Evolutionary conservation across 495 filamentous ascomycete species (phyloP), one percentile per base, ranked within the genome.

Genomic region (Neurospora sp.): DNA sequence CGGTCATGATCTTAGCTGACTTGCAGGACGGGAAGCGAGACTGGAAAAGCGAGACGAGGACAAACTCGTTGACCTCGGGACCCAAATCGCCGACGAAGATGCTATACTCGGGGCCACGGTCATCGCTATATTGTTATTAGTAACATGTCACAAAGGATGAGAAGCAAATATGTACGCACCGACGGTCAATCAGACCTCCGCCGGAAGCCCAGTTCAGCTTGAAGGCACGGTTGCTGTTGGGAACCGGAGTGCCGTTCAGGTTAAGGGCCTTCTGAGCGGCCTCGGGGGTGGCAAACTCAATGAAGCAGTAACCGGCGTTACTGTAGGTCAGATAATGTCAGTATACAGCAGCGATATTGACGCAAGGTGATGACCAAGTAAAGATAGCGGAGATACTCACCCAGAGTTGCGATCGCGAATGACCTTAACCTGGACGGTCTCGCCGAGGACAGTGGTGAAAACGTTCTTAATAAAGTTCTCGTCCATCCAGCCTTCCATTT

Each of bases 1-100:
- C 96, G 59, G 96, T 97, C 96, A 99, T 99, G 83, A 99, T 99
- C 87, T 99, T 99, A 73, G 96, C 96, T 10, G 94, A 97, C 85
- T 98, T 98, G 92, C 96, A 98, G 6, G 93, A 96, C 1, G 92
- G 93, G 86, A 96, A 99, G 41, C 94, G 92, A 75, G 89, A 90
- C 82, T 99, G 96, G 87, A 99, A 99, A 70, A 99, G 90, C 4
- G 94, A 96, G 61, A 98, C 94, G 39, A 99, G 88, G 44, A 97
- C 96, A 75, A 97, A 98, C 87, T 99, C 96, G 81, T 98, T 99
- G 76, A 99, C 96, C 83, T 99, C 96, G 0, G 97, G 96, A 45
- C 96, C 96, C 72, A 99, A 89, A 78, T 99, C 96, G 74, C 96
- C 96, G 72, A 99, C 96, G 81, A 99, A 99, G 82, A 99, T 98